These are phyloP conservation scores for Penicillium occitanis DNA, from an alignment of 2,329 filamentous ascomycete genomes.

Conservation along the genomic window DNA sequence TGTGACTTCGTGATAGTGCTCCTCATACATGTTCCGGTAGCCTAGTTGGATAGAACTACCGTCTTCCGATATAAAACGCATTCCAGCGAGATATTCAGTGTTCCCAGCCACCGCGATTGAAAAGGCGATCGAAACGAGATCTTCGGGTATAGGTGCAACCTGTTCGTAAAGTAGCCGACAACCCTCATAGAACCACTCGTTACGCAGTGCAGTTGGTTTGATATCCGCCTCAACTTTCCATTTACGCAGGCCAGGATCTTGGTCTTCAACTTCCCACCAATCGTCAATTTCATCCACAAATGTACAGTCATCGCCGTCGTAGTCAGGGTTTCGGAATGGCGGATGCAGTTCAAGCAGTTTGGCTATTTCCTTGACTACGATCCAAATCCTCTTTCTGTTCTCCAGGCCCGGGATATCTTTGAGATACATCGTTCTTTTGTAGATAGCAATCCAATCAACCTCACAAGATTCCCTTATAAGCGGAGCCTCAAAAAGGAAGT, in stretches of 20 bases:
- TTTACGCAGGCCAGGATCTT: background rate
- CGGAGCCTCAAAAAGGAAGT: slow-evolving; percentile 17
- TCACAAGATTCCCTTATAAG: background rate
- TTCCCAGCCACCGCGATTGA: background rate
- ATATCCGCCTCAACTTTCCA: slow-evolving; percentile 20
- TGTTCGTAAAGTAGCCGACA: slow-evolving; percentile 20
- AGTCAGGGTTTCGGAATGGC: background rate
- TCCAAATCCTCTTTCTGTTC: slow-evolving; percentile 25
- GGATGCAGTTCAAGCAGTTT: slow-evolving; percentile 1
- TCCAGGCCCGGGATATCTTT: slow-evolving; percentile 27
- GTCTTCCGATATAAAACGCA: slow-evolving; percentile 16
- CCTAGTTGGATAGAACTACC: slow-evolving; percentile 7
- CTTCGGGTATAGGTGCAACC: background rate
- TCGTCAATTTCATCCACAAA: background rate
- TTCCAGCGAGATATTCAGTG: slow-evolving; percentile 15
- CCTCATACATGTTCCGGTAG: slow-evolving; percentile 3
- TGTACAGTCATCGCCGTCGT: background rate
- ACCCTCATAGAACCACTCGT: background rate
- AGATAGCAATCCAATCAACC: slow-evolving; percentile 18
- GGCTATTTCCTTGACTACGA: background rate
- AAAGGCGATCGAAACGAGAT: slow-evolving; percentile 13
- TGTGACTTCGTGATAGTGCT: slow-evolving; percentile 1
- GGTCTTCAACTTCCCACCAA: background rate
- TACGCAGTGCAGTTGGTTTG: background rate
- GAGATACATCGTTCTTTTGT: slow-evolving; percentile 22